phyloP scores from a whole-genome alignment of 345 rosid genomes.

The Punica granatum region DNA sequence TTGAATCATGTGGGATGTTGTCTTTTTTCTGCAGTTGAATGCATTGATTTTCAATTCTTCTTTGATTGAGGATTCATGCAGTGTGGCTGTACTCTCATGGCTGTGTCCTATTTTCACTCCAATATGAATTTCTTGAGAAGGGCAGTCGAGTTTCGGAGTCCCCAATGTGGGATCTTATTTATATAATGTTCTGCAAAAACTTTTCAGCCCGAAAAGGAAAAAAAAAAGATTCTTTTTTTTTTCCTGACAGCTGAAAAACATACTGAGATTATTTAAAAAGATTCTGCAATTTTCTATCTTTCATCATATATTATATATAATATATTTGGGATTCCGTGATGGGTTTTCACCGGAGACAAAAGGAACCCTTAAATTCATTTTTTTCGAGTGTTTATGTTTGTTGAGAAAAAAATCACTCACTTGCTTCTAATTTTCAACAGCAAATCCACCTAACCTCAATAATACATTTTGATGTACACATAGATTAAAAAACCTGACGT shows the following conservation, averaged over 20 bases:
- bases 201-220: background rate
- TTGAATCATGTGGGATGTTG: background rate
- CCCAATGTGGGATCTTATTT: conserved; percentile 1
- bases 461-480: background rate
- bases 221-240: background rate
- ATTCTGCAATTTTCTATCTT: background rate
- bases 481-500: background rate
- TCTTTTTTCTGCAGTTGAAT: background rate
- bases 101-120: background rate
- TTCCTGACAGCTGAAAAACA: background rate
- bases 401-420: background rate
- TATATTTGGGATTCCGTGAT: background rate
- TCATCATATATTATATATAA: background rate
- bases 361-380: background rate
- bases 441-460: background rate
- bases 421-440: background rate
- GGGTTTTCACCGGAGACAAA: background rate
- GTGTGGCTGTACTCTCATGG: background rate
- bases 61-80: background rate
- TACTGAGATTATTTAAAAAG: background rate
- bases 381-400: background rate
- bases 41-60: background rate
- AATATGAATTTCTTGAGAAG: background rate
- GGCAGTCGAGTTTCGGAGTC: background rate
- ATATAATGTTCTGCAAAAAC: background rate